A percentile compares a stretch with the other conserved stretches of the same genome.
phyloP scores from a whole-genome alignment of 306 rosid species.

The Trifolium pratense region DNA sequence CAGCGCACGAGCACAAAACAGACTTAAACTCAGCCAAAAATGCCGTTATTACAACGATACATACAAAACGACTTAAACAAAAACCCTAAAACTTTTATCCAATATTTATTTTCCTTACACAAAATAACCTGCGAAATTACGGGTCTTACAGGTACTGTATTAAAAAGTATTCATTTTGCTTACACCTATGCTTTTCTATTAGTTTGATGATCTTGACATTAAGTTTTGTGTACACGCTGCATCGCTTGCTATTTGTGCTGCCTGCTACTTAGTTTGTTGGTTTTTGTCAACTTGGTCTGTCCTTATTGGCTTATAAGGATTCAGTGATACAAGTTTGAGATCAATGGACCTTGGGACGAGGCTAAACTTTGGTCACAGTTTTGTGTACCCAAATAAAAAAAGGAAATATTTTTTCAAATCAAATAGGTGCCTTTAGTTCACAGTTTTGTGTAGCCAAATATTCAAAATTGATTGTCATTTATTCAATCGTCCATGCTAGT shows the following conservation, averaged over 20 bases:
- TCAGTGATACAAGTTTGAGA: constrained; percentile 90
- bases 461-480: not conserved
- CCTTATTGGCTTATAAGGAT: constrained; percentile 90
- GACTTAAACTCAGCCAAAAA: too few relatives aligned
- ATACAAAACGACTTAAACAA: too few relatives aligned
- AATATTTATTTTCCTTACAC: too few relatives aligned
- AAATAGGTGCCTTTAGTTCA: not conserved
- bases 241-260: constrained; percentile 60
- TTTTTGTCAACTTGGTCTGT: constrained; percentile 77
- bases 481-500: too few relatives aligned
- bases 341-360: constrained; percentile 98
- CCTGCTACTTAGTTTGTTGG: constrained; percentile 68
- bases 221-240: constrained; percentile 64
- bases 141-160: constrained; percentile 76
- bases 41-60: too few relatives aligned
- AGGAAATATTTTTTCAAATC: not conserved
- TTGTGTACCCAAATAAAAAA: not conserved
- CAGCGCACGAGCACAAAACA: too few relatives aligned
- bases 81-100: too few relatives aligned
- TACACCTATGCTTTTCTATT: constrained; percentile 77
- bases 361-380: constrained; percentile 75
- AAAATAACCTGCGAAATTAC: too few relatives aligned
- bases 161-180: constrained; percentile 67
- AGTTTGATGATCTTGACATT: constrained; percentile 64
- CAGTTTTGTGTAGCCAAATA: not conserved